Base-by-base conservation (phyloP, 2,329 filamentous ascomycete species). In the Neocatenulostroma microsporum region DNA sequence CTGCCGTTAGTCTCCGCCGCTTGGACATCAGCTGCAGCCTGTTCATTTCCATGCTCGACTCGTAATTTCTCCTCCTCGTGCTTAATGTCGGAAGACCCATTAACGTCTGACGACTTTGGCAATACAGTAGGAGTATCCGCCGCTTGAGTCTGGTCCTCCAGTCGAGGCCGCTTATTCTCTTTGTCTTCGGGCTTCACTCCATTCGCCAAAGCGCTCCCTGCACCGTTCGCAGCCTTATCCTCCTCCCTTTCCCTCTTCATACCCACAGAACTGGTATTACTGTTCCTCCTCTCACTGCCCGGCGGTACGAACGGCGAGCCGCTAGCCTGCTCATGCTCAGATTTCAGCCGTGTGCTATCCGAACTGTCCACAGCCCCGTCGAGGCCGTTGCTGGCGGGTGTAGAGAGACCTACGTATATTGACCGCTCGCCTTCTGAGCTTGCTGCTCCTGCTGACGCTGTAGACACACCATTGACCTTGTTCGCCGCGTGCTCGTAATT, bases 371-470 rank as follows among this genome's bases (percentile, higher is more conserved):
- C 40, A 11, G 35, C 37, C 12, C 41, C 42, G 34, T 49, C 46
- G 48, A 58, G 37, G 43, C 54, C 41, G 52, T 56, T 36, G 32
- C 48, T 60, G 26, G 60, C 59, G 1, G 62, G 61, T 13, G 51
- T 52, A 17, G 58, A 58, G 21, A 70, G 58, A 44, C 63, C 64
- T 41, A 61, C 63, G 49, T 70, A 70, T 42, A 69, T 67, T n/a
- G 51, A 56, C 34, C 50, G 41, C 15, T 50, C 51, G 31, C 59
- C 65, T 34, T 68, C 65, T 10, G 46, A 52, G 6, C 61, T 63
- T 13, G 14, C 21, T 46, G 7, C 36, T 15, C 30, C 35, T 10
- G 32, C 21, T 14, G 30, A 28, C n/a, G 29, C 33, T 3, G 42
- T 36, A 1, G 44, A 25, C 10, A 48, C 46, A 24, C 48, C 50